Base-by-base conservation (phyloP, 495 filamentous ascomycete genomes). In the Penicillium herquei region DNA sequence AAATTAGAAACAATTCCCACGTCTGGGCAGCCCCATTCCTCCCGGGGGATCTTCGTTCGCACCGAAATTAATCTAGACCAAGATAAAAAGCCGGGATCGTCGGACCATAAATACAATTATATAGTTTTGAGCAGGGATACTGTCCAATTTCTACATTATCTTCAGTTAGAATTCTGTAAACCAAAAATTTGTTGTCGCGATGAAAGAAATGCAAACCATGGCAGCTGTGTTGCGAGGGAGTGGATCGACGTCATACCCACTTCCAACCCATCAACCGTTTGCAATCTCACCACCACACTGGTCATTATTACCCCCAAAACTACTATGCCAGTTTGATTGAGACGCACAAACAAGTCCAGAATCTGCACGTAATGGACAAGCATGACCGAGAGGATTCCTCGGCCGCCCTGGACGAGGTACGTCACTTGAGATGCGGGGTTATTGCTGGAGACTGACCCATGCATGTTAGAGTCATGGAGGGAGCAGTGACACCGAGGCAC, bases 401-500 rank as follows among this genome's bases (percentile, higher is more conserved):
- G 62, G 52, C 52, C 40, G 49, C 51, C 39, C 34, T 44, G 44
- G 63, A 66, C 21, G 60, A 63, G 40, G 65, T 68, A 68, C 21
- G 65, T 68, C 40, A 9, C 10, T 18, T 13, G 11, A 10, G n/a
- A 26, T 34, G 33, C 39, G 32, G 35, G 40, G 46, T 33, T 32
- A 39, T 26, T 32, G 14, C 14, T 7, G 11, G 48, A 31, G 26
- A 49, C 21, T 35, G 57, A 68, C 48, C 44, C 39, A 53, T 54
- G 50, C 40, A 54, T 58, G 30, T 41, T 54, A 75, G 70, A 65
- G 55, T 40, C 54, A 69, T 51, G 76, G 67, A 54, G 71, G 63
- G 47, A 61, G 58, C 32, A 78, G 71, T 51, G 78, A 81, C 21
- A 57, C 64, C 3, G 79, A 81, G 40, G 50, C 65, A 17, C 75